Evolutionary conservation across 768 basidiomycete species (phyloP).

Genomic region (Roridomyces roridus): DNA sequence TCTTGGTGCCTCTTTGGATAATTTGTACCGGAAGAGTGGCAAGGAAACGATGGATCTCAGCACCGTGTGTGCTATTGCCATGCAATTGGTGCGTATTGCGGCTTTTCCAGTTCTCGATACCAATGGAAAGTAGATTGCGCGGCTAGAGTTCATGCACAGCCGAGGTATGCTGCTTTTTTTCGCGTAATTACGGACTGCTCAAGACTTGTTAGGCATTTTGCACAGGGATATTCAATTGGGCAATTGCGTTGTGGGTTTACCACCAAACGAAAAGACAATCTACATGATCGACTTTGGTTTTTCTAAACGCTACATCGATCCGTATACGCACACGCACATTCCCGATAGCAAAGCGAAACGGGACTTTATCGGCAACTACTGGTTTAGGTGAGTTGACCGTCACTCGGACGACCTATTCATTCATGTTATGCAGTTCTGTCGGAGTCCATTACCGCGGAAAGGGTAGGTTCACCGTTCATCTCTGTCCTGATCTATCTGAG

Average conservation of each 20-base stretch:
- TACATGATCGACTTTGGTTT: conserved; percentile 92
- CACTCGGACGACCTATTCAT: neutral
- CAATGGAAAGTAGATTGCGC: conserved; percentile 55
- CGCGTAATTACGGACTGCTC: neutral
- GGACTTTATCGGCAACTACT: conserved; percentile 85
- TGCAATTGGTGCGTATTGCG: conserved; percentile 66
- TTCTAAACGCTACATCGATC: conserved; percentile 79
- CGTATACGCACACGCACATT: conserved; percentile 68
- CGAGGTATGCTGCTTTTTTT: conserved; percentile 48
- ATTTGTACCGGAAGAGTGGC: conserved; percentile 58
- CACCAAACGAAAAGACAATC: conserved; percentile 62
- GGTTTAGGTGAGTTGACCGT: conserved; percentile 68
- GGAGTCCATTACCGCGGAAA: conserved; percentile 79
- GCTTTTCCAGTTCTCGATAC: conserved; percentile 11
- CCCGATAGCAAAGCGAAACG: conserved; percentile 70
- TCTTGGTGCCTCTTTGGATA: conserved; percentile 73
- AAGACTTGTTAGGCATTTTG: conserved; percentile 43
- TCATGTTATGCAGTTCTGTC: conserved; percentile 52
- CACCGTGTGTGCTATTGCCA: conserved; percentile 75
- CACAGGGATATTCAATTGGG: conserved; percentile 85
- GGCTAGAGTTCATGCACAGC: conserved; percentile 79
- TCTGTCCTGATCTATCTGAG: conserved; percentile 3
- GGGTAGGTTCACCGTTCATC: conserved; percentile 46
- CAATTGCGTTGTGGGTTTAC: conserved; percentile 71
- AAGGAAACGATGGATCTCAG: conserved; percentile 70